These are phyloP conservation scores for Calonectria hawksworthii DNA, from an alignment of 2,329 filamentous ascomycete species.

Conservation along the genomic window DNA sequence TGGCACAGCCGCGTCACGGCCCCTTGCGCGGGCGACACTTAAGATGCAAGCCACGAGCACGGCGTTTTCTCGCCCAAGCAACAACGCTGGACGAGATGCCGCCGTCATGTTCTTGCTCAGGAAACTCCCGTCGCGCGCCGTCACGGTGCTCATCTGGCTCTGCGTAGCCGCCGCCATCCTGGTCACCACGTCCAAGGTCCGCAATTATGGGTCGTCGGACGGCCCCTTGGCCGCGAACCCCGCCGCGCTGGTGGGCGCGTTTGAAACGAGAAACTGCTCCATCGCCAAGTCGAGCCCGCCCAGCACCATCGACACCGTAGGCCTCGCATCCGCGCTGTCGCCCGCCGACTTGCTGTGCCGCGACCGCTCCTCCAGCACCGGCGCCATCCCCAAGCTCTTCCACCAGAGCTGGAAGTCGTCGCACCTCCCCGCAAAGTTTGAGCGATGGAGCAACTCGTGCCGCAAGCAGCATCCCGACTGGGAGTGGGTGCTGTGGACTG, in stretches of 20 bases:
- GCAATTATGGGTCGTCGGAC: background rate
- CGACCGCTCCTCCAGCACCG: background rate
- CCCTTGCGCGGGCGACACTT: no score
- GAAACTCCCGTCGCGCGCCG: background rate
- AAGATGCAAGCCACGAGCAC: background rate
- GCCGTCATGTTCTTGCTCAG: background rate
- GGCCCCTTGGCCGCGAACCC: background rate
- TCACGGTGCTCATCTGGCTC: slow-evolving; percentile 5
- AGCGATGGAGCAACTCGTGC: slow-evolving; percentile 50
- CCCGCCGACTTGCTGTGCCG: slow-evolving; percentile 24
- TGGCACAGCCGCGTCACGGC: background rate
- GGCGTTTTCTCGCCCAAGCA: background rate
- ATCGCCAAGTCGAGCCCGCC: background rate
- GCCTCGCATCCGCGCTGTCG: slow-evolving; percentile 18
- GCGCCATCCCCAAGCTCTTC: slow-evolving; percentile 54
- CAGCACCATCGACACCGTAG: background rate
- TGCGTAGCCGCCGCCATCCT: background rate
- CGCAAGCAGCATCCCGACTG: slow-evolving; percentile 48
- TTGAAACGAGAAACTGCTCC: background rate
- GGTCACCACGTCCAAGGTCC: background rate
- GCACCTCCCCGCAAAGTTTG: slow-evolving; percentile 44
- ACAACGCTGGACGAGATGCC: background rate
- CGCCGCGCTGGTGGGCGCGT: background rate
- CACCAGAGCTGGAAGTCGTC: slow-evolving; percentile 47
- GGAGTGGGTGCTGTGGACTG: slow-evolving; percentile 55